These are phyloP conservation scores for Cladosporium velox DNA, from an alignment of 2,329 filamentous ascomycete genomes.

Conservation along the genomic window DNA sequence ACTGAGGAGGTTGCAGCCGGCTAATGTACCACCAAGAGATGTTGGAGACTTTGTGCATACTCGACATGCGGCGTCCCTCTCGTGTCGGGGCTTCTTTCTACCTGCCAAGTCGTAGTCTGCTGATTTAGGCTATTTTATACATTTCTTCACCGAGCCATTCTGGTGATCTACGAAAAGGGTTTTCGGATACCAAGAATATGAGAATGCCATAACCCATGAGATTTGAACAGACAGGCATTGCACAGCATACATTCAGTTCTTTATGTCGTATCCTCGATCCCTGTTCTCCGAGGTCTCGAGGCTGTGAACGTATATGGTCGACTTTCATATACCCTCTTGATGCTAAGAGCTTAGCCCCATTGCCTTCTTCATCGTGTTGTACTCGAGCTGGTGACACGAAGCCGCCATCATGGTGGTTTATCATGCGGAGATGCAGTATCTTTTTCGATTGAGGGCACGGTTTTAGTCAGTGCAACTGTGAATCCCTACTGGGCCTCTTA, in stretches of 20 bases:
- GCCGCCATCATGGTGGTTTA: neutral
- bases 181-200: neutral
- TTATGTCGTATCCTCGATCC: neutral
- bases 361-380: neutral
- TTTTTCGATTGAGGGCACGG: neutral
- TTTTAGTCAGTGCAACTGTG: neutral
- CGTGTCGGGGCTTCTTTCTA: neutral
- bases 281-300: neutral
- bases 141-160: neutral
- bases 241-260: neutral
- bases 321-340: neutral
- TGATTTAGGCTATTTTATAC: slow-evolving; percentile 3
- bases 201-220: neutral
- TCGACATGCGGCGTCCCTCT: neutral
- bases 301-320: neutral
- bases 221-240: neutral
- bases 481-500: neutral
- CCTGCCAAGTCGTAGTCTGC: neutral
- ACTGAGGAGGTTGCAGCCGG: slow-evolving; percentile 1
- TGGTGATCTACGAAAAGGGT: neutral
- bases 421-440: neutral
- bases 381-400: neutral
- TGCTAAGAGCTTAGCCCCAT: neutral
- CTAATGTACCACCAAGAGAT: neutral
- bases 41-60: neutral